These are phyloP conservation scores for Hymenoscyphus repandus DNA, from an alignment of 2,329 filamentous ascomycete species.

Conservation along the genomic window DNA sequence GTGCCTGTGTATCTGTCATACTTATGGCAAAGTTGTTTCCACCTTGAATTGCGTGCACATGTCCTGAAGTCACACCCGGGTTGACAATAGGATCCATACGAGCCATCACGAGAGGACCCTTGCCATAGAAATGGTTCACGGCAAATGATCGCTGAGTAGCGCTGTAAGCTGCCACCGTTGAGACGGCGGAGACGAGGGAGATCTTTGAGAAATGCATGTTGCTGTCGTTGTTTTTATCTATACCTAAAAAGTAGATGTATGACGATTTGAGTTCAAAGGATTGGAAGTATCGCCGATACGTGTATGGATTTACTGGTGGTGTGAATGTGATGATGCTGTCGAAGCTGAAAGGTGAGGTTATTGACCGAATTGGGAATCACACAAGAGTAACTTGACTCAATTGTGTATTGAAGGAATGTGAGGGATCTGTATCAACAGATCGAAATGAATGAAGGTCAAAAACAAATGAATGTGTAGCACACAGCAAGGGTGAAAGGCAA, in stretches of 20 bases:
- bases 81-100: conserved; percentile 75
- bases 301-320: conserved; percentile 5
- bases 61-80: conserved; percentile 52
- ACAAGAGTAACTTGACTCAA: conserved; percentile 28
- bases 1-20: conserved; percentile 55
- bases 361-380: conserved; percentile 11
- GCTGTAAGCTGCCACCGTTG: conserved; percentile 20
- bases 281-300: conserved; percentile 20
- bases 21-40: conserved; percentile 46
- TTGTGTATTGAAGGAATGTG: conserved; percentile 22
- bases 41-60: conserved; percentile 73
- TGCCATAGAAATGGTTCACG: conserved; percentile 66
- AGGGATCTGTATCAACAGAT: conserved; percentile 27
- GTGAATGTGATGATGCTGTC: conserved; percentile 19
- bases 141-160: conserved; percentile 49
- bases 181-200: conserved; percentile 18
- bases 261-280: conserved; percentile 3
- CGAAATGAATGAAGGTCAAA: conserved; percentile 17
- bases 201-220: conserved; percentile 26
- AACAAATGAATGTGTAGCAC: conserved; percentile 22
- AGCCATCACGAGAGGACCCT: conserved; percentile 54
- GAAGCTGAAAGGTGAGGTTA: conserved; percentile 17
- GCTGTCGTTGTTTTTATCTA: conserved; percentile 3
- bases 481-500: conserved; percentile 5
- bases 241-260: not conserved